Evolutionary conservation across 345 rosid genomes (phyloP), one percentile per base, ranked within the genome.

Genomic region (Corchorus capsularis): DNA sequence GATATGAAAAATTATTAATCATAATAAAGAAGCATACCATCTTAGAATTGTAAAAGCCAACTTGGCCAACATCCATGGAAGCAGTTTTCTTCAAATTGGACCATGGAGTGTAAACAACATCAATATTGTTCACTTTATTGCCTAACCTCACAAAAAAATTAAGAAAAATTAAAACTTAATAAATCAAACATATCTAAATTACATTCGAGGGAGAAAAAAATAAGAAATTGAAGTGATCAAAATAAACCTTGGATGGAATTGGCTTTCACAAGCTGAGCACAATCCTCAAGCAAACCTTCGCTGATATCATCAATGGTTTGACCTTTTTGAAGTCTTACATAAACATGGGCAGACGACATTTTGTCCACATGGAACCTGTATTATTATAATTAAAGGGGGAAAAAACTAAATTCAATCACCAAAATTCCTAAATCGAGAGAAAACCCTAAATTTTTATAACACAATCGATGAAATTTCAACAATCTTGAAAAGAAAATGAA

Each of bases 51-150:
- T 92, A 87, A 85, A 96, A 96, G 76, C 98, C 97, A 76, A 96
- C 97, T 92, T 96, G 99, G 47, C 99, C 99, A 74, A 93, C 98
- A 82, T 96, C 98, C 99, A 96, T 96, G 69, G 98, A 91, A 64
- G 97, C 89, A 64, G 97, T 92, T 83, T 93, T 96, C 93, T 91
- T 96, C 83, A 96, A 88, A 83, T 96, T 93, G 55, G 91, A 78
- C 99, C 99, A 96, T 1, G 96, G 96, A 72, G 98, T 96, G 85
- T 96, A 96, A 73, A 96, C 99, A 77, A 96, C 97, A 85, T 96
- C 98, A 8, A 96, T 81, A 60, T 91, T 91, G 79, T 96, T 96
- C 84, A 92, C 91, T 87, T 96, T 96, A 82, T 96, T 96, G 75
- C 99, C 99, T 96, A 88, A 50, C n/a, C 57, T 47, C 75, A 85